Evolutionary conservation across 371 early-diverging fungal species (phyloP), one percentile per base, ranked within the genome.

Genomic region (Mucor velutinosus): DNA sequence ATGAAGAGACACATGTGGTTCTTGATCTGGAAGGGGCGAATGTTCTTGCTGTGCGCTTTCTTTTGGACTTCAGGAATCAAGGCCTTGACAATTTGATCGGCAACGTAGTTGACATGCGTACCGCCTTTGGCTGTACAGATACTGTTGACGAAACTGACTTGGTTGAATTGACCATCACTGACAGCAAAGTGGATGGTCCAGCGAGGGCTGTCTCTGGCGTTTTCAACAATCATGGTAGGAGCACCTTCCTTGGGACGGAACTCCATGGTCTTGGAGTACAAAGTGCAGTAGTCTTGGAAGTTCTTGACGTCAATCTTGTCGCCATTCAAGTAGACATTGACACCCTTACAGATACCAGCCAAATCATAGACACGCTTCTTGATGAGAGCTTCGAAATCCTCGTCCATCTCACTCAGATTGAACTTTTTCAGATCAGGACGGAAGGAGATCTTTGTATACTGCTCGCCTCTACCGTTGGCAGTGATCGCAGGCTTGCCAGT

Each of bases 61-160:
- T 95, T 95, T 72, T 95, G 92, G 27, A 94, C 84, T 0, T 86
- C 73, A 35, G 93, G 93, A 0, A 86, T 75, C 23, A 99, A 76
- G 41, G 82, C 86, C 39, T 89, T 89, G 56, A 93, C 90, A 47
- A 99, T 81, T 80, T 97, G 97, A 76, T 98, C 97, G 2, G 94
- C 87, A 15, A 99, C 84, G 74, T 96, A 88, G 45, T 87, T 91
- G 29, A 98, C 97, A 72, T 99, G 99, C 2, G 95, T 95, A 29
- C 99, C 99, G 51, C 99, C 99, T 64, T 99, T 98, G 8, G 92
- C 87, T 0, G 99, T 99, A 76, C 93, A 97, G 68, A 99, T 99
- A 69, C 91, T 89, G 82, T 99, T 99, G 66, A 99, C 99, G 83
- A 99, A 99, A 72, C 95, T 93, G 61, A 90, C 91, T 69, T 99